Evolutionary conservation across 495 filamentous ascomycete species (phyloP), one percentile per base, ranked within the genome.

Genomic region (Aspergillus mulundensis): DNA sequence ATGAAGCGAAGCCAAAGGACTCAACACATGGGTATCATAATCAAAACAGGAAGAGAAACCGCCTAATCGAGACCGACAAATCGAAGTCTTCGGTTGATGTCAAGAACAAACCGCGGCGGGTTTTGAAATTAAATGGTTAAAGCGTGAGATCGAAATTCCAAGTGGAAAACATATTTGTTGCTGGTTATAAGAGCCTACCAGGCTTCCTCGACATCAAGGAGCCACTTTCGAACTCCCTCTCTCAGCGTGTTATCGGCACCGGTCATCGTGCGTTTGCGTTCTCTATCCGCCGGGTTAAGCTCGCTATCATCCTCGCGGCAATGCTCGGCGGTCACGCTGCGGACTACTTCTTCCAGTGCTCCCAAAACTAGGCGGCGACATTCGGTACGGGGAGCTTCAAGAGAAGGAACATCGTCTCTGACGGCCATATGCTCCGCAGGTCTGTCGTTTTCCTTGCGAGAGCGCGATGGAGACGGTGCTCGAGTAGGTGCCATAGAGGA

Each of bases 161-260:
- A 7, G 2, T 39, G 12, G 42, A 47, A 28, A 32, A 53, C 20
- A 18, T 23, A 53, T 3, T 45, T 24, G 42, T 45, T 11, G 16
- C 11, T n/a, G 1, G n/a, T 1, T 19, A 14, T 45, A 36, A 11
- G 32, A 4, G 42, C 5, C 65, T 64, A 78, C 68, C 73, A 75
- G 47, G 69, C 66, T 56, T 79, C 73, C 58, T 86, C 83, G 7
- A 84, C 81, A 60, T 81, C 78, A 42, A 72, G 67, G 57, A 87
- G 75, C 85, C 85, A 88, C 62, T 73, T 78, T 38, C 83, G 75
- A 43, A 88, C 80, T 7, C 84, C 85, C 57, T 88, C 83, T 47
- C 83, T 74, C 48, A 88, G 61, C 8, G 81, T 81, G 58, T 82
- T 84, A 47, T 86, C 83, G 10, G 68, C 67, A 18, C 74, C 74